Conservation (phyloP, 2,329 filamentous ascomycete genomes). For the Tolypocladium capitatum region DNA sequence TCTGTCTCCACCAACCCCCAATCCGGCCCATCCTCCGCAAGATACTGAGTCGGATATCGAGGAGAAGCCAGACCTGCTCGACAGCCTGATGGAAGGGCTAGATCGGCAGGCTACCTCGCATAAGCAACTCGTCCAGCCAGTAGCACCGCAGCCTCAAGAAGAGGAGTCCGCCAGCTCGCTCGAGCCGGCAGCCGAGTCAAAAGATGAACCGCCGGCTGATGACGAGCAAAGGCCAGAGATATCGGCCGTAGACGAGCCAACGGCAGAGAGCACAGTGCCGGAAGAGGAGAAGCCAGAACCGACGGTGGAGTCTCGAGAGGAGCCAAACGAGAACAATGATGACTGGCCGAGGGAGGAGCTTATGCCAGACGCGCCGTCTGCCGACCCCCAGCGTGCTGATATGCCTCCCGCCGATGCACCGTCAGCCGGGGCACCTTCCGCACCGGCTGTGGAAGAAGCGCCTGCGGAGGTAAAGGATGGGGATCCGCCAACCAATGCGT, state of each 20-base stretch:
- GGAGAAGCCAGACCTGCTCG: constrained; percentile 29
- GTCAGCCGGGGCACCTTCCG: neutral
- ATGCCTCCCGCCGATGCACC: neutral
- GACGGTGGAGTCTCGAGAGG: neutral
- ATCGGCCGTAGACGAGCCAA: neutral
- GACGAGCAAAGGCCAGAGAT: neutral
- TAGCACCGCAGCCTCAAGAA: neutral
- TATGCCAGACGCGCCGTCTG: neutral
- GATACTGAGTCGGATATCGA: constrained; percentile 11
- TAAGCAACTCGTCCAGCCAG: neutral
- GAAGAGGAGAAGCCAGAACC: neutral
- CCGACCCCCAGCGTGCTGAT: neutral
- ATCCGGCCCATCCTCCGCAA: constrained; percentile 8
- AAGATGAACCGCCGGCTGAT: neutral
- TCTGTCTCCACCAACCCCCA: constrained; percentile 6
- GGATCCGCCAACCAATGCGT: neutral
- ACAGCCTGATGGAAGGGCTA: constrained; percentile 31
- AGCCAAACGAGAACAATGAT: neutral
- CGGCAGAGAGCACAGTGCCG: neutral
- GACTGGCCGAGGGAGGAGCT: neutral
- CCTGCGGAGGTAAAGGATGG: neutral
- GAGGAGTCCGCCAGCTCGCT: constrained; percentile 2
- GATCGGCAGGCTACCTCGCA: constrained; percentile 21
- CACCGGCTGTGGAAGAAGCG: neutral
- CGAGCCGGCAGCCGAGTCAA: constrained; percentile 5